Conservation (phyloP, 2,329 filamentous ascomycete genomes). For the Pseudocercospora vitis region DNA sequence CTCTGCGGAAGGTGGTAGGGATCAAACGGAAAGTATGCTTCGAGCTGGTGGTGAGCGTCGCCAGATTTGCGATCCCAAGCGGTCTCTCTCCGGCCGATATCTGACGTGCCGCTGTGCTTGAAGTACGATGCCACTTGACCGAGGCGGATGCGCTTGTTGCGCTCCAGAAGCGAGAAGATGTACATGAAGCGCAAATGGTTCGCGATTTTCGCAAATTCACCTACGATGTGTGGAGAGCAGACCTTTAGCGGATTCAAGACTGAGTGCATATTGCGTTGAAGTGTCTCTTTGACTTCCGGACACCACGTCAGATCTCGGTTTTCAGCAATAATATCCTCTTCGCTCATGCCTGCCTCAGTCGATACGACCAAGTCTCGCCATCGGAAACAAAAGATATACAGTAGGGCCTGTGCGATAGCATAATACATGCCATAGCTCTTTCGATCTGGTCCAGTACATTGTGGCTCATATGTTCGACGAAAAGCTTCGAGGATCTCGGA, state of each 20-base stretch:
- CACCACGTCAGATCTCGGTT: constrained; percentile 77
- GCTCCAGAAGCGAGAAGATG: constrained; percentile 81
- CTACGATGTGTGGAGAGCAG: constrained; percentile 84
- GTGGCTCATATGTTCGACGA: constrained; percentile 68
- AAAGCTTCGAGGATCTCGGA: constrained; percentile 74
- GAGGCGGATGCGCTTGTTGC: constrained; percentile 85
- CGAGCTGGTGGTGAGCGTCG: constrained; percentile 79
- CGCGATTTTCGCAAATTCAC: constrained; percentile 85
- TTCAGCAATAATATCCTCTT: constrained; percentile 61
- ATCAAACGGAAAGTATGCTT: constrained; percentile 96
- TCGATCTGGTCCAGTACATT: constrained; percentile 81
- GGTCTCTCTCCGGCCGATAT: constrained; percentile 56
- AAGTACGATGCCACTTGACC: constrained; percentile 61
- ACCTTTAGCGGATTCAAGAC: constrained; percentile 94
- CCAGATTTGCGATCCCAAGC: constrained; percentile 57
- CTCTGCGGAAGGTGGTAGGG: constrained; percentile 89
- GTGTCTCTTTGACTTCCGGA: constrained; percentile 68
- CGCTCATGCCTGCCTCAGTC: constrained; percentile 46
- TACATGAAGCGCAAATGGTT: constrained; percentile 86
- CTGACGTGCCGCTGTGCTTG: constrained; percentile 45
- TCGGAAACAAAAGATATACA: constrained; percentile 97
- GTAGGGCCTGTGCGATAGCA: constrained; percentile 78
- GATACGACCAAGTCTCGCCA: constrained; percentile 82
- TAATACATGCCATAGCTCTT: constrained; percentile 84
- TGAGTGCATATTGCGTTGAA: constrained; percentile 78